Percentiles rank a stretch among this genome's conserved stretches.
phyloP scores from a whole-genome alignment of 352 stramenopile genomes.

The Pythium biforme region DNA sequence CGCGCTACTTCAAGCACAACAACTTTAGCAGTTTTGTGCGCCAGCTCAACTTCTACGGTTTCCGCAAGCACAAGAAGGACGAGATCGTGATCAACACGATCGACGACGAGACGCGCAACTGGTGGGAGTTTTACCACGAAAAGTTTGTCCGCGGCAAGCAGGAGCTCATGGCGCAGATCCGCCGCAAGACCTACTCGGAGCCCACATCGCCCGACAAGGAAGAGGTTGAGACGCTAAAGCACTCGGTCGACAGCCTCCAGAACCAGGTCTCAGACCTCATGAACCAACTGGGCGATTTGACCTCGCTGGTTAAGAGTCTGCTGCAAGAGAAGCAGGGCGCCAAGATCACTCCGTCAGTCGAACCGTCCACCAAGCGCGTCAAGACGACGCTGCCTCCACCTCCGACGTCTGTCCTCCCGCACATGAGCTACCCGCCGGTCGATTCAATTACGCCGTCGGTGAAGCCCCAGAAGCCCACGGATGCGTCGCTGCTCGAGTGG shows the following conservation, averaged over 20 bases:
- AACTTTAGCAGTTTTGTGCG: constrained; percentile 94
- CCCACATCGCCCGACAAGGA: constrained; percentile 69
- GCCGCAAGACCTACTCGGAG: constrained; percentile 87
- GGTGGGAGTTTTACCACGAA: constrained; percentile 92
- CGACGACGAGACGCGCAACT: constrained; percentile 80
- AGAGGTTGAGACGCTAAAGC: constrained; percentile 74
- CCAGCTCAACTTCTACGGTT: constrained; percentile 94
- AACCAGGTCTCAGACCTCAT: constrained; percentile 76
- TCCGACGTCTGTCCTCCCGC: constrained; percentile 21
- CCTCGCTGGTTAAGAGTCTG: constrained; percentile 68
- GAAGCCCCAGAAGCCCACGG: constrained; percentile 50
- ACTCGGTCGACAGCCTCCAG: constrained; percentile 71
- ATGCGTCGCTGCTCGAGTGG: constrained; percentile 78
- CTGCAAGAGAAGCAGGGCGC: constrained; percentile 50
- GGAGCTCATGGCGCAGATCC: constrained; percentile 86
- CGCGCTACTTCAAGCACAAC: constrained; percentile 94
- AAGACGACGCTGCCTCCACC: constrained; percentile 25
- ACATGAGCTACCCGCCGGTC: constrained; percentile 28
- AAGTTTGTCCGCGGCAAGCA: constrained; percentile 87
- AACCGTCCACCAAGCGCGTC: constrained; percentile 47
- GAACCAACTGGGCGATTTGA: constrained; percentile 72
- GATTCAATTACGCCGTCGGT: constrained; percentile 30
- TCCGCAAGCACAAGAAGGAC: constrained; percentile 92
- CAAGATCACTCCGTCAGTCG: background rate
- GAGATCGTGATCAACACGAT: constrained; percentile 80